Conservation (phyloP, 208 protist species). For the Crithidia brevicula region DNA sequence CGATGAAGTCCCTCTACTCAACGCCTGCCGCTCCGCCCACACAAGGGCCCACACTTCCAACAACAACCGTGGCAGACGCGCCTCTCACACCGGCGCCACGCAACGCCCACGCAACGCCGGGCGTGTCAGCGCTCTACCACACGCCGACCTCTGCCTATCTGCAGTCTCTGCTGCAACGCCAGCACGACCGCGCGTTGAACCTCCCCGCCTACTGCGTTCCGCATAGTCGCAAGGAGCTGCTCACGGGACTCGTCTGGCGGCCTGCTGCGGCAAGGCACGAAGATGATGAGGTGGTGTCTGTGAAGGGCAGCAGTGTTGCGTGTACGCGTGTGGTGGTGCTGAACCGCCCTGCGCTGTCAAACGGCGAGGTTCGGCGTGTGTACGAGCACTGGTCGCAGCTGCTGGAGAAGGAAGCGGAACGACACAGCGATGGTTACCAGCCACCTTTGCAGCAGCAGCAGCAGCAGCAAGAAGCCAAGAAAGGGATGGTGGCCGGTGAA, state of each 20-base stretch:
- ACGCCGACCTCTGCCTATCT: slow-evolving; percentile 29
- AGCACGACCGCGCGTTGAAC: slow-evolving; percentile 21
- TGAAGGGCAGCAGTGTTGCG: background rate
- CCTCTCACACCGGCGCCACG: background rate
- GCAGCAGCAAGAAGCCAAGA: background rate
- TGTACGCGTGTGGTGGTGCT: slow-evolving; percentile 19
- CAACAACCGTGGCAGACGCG: background rate
- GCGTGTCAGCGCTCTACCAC: slow-evolving; percentile 21
- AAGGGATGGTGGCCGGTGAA: background rate
- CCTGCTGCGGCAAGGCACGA: background rate
- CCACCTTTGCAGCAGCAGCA: slow-evolving; percentile 7
- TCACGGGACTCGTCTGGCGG: slow-evolving; percentile 23
- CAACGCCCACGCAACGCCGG: slow-evolving; percentile 1
- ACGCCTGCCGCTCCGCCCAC: background rate
- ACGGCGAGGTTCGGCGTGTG: slow-evolving; percentile 16
- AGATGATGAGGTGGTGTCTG: background rate
- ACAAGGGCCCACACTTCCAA: background rate
- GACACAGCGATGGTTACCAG: slow-evolving; percentile 14
- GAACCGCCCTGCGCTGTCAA: slow-evolving; percentile 1
- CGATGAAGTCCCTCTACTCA: background rate
- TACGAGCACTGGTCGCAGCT: slow-evolving; percentile 23
- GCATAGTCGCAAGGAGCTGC: slow-evolving; percentile 19
- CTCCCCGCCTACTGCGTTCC: slow-evolving; percentile 33
- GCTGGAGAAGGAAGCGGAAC: slow-evolving; percentile 17
- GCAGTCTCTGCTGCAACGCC: slow-evolving; percentile 21